phyloP scores from a whole-genome alignment of 1,139 yeast species.

The Geotrichum armillariae region DNA sequence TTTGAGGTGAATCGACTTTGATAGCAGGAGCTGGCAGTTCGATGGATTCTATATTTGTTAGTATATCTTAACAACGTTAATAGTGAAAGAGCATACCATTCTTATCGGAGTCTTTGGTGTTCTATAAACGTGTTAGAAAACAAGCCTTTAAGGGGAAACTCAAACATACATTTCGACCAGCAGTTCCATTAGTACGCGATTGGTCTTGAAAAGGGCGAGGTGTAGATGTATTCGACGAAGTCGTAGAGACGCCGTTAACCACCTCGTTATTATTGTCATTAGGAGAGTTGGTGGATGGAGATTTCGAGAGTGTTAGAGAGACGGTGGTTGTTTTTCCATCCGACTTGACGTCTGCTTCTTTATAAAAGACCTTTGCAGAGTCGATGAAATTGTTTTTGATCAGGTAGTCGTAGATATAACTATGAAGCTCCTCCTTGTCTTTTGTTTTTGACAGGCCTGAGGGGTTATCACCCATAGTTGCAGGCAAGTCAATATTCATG shows the following conservation, averaged over 20 bases:
- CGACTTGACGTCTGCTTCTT: constrained; percentile 58
- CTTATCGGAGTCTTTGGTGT: constrained; percentile 3
- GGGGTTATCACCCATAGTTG: neutral
- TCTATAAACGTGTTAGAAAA: constrained; percentile 1
- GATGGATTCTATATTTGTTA: constrained; percentile 7
- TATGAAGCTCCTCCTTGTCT: constrained; percentile 66
- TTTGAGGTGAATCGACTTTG: constrained; percentile 69
- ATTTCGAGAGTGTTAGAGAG: constrained; percentile 9
- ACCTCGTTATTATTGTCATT: constrained; percentile 23
- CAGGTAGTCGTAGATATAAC: constrained; percentile 84
- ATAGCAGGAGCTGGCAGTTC: constrained; percentile 25
- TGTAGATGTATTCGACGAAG: constrained; percentile 6
- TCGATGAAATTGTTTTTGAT: constrained; percentile 69
- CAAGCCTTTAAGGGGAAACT: neutral
- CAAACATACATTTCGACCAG: neutral
- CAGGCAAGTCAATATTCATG: neutral
- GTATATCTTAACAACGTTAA: constrained; percentile 10
- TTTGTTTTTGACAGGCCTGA: neutral
- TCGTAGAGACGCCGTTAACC: constrained; percentile 1
- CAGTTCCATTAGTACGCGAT: neutral
- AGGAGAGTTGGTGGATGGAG: constrained; percentile 22
- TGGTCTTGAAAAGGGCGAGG: constrained; percentile 9
- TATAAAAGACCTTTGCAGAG: constrained; percentile 70
- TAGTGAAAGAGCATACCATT: constrained; percentile 8
- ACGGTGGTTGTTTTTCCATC: constrained; percentile 19